phyloP scores from a whole-genome alignment of 1,139 yeast genomes.

The Magnusiomyces fungicola region DNA sequence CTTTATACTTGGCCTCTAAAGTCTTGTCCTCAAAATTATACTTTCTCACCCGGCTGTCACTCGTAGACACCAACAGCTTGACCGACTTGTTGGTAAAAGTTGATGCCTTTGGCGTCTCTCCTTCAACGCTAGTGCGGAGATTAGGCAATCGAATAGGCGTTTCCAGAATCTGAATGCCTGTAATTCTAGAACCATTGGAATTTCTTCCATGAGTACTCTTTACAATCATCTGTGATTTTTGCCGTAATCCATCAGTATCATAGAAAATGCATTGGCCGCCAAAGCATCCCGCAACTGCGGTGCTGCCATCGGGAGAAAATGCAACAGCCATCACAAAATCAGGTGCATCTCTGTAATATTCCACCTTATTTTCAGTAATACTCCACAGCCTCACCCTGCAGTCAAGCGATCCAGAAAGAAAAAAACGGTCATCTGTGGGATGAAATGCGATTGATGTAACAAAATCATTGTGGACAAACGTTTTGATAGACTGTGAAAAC shows the following conservation, averaged over 20 bases:
- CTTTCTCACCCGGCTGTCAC: constrained; percentile 71
- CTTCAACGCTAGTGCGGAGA: neutral
- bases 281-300: constrained; percentile 72
- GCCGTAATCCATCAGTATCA: constrained; percentile 58
- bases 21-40: constrained; percentile 50
- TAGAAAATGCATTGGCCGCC: constrained; percentile 60
- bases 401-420: constrained; percentile 77
- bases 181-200: constrained; percentile 31
- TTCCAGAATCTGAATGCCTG: constrained; percentile 28
- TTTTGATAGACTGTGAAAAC: constrained; percentile 51
- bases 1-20: constrained; percentile 64
- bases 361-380: constrained; percentile 63
- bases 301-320: constrained; percentile 62
- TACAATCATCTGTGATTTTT: constrained; percentile 49
- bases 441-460: constrained; percentile 80
- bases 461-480: constrained; percentile 69
- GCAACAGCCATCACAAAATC: constrained; percentile 59
- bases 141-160: constrained; percentile 16
- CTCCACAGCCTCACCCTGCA: constrained; percentile 78
- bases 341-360: constrained; percentile 37
- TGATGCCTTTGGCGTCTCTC: neutral
- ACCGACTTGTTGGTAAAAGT: neutral
- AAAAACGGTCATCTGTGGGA: constrained; percentile 82
- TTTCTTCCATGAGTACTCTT: constrained; percentile 35
- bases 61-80: constrained; percentile 44